Evolutionary conservation across 352 stramenopile species (phyloP).

Genomic region (Phytophthora palmivora): DNA sequence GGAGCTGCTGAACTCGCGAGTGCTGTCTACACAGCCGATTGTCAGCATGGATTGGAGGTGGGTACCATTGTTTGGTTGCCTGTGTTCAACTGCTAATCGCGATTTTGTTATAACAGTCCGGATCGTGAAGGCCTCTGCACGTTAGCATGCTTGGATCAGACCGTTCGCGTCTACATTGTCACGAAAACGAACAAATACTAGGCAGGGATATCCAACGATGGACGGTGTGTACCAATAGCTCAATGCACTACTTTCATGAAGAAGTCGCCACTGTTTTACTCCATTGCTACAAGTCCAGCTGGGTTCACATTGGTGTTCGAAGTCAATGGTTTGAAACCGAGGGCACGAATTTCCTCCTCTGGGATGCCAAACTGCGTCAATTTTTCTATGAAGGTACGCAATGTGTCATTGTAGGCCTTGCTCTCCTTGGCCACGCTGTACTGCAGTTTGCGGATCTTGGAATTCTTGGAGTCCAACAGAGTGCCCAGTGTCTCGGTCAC

Average conservation of each 20-base stretch:
- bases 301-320: slow-evolving; percentile 70
- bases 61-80: neutral
- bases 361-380: slow-evolving; percentile 71
- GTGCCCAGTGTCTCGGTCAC: slow-evolving; percentile 75
- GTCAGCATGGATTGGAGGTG: slow-evolving; percentile 62
- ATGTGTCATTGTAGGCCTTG: slow-evolving; percentile 82
- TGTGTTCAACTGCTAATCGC: slow-evolving; percentile 2
- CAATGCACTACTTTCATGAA: slow-evolving; percentile 14
- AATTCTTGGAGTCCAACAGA: slow-evolving; percentile 70
- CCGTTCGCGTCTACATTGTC: slow-evolving; percentile 94
- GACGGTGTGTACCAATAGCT: slow-evolving; percentile 22
- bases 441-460: slow-evolving; percentile 62
- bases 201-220: slow-evolving; percentile 3
- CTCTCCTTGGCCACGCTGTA: slow-evolving; percentile 75
- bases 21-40: slow-evolving; percentile 79
- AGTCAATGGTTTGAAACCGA: slow-evolving; percentile 69
- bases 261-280: slow-evolving; percentile 33
- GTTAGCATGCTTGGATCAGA: slow-evolving; percentile 95
- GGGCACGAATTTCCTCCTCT: slow-evolving; percentile 71
- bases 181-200: slow-evolving; percentile 97
- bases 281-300: slow-evolving; percentile 73
- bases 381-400: slow-evolving; percentile 79
- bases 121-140: slow-evolving; percentile 95
- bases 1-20: slow-evolving; percentile 95
- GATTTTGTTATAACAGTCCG: slow-evolving; percentile 40